A percentile compares a stretch with the other conserved stretches of the same genome.
Evolutionary conservation across 768 basidiomycete genomes (phyloP).

Genomic region (Panellus pusillus): DNA sequence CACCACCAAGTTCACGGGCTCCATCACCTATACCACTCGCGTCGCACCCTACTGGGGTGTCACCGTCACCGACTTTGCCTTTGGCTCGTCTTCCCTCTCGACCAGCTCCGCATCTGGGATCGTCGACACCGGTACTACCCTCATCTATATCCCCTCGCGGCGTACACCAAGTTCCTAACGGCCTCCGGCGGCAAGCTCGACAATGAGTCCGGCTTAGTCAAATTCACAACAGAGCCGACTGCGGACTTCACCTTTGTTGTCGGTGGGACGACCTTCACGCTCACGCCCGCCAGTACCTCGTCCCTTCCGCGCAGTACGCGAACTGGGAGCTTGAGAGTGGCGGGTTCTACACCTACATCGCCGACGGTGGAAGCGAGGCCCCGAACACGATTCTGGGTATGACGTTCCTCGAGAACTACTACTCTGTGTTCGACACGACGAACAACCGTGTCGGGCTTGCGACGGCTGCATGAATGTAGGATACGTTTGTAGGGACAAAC

Average conservation of each 20-base stretch:
- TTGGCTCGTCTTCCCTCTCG: background rate
- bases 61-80: background rate
- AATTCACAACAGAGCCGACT: background rate
- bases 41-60: constrained; percentile 1
- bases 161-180: constrained; percentile 3
- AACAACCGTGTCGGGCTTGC: constrained; percentile 4
- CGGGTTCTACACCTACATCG: background rate
- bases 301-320: background rate
- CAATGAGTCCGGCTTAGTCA: background rate
- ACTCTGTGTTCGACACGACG: constrained; percentile 4
- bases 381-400: background rate
- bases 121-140: constrained; percentile 2
- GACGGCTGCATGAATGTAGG: background rate
- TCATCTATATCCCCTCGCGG: constrained; percentile 1
- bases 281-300: constrained; percentile 4
- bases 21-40: background rate
- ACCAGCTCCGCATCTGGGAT: background rate
- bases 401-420: constrained; percentile 2
- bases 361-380: background rate
- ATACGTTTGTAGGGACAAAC: too few species aligned
- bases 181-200: background rate
- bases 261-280: background rate
- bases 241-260: background rate
- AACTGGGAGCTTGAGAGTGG: background rate
- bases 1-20: background rate